These are phyloP conservation scores for Termitomyces sp. DNA, from an alignment of 768 basidiomycete species.

Conservation along the genomic window DNA sequence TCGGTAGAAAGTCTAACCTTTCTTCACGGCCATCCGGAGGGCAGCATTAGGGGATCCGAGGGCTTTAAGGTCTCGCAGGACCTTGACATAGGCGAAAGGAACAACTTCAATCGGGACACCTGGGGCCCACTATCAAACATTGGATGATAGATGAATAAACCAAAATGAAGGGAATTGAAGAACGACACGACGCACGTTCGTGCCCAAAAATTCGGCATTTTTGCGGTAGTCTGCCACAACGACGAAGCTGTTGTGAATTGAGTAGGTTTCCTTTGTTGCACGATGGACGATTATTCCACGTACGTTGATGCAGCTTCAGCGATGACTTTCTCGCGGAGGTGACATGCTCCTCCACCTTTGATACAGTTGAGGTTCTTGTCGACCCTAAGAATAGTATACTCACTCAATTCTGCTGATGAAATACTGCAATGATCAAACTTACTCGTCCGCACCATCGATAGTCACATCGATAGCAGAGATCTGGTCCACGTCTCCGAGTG, in stretches of 20 bases:
- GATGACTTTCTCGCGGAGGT: slow-evolving; percentile 94
- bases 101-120: slow-evolving; percentile 97
- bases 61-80: slow-evolving; percentile 64
- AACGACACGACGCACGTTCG: slow-evolving; percentile 56
- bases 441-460: slow-evolving; percentile 98
- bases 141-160: neutral
- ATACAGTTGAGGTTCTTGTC: slow-evolving; percentile 86
- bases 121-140: slow-evolving; percentile 61
- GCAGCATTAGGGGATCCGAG: slow-evolving; percentile 67
- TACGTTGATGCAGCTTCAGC: slow-evolving; percentile 92
- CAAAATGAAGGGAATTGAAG: neutral
- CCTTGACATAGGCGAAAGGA: slow-evolving; percentile 91
- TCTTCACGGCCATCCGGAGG: slow-evolving; percentile 91
- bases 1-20: slow-evolving; percentile 33
- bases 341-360: slow-evolving; percentile 97
- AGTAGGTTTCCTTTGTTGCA: neutral
- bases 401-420: neutral
- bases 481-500: slow-evolving; percentile 85
- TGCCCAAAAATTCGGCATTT: slow-evolving; percentile 79
- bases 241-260: slow-evolving; percentile 56
- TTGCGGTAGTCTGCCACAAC: slow-evolving; percentile 96
- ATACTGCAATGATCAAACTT: slow-evolving; percentile 22
- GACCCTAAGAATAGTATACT: slow-evolving; percentile 50
- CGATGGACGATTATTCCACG: slow-evolving; percentile 19
- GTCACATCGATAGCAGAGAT: slow-evolving; percentile 93